Conservation (phyloP, 2,329 filamentous ascomycete genomes). For the Ophiostoma tasmaniense region DNA sequence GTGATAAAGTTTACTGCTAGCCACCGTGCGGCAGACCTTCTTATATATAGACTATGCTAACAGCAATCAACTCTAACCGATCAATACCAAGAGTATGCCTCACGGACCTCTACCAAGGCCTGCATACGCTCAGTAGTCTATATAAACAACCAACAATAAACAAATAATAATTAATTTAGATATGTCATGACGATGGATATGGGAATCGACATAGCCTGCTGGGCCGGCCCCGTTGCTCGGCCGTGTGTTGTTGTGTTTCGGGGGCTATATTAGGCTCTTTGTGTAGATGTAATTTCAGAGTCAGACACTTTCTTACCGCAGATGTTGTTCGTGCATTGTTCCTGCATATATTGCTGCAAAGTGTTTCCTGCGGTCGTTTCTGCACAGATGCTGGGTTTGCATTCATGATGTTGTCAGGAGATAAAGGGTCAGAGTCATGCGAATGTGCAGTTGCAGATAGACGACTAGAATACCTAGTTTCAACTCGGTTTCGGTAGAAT, state of each 20-base stretch:
- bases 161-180: background rate
- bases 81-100: background rate
- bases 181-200: background rate
- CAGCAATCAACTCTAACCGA: background rate
- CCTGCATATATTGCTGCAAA: too few species aligned
- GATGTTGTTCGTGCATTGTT: background rate
- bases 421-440: background rate
- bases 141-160: too few species aligned
- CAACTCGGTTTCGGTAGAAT: background rate
- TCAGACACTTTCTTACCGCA: background rate
- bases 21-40: background rate
- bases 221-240: background rate
- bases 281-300: background rate
- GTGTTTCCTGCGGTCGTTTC: background rate
- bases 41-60: background rate
- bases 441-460: background rate
- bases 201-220: background rate
- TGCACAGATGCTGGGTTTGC: background rate
- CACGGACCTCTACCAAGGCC: background rate
- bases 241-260: background rate
- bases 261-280: background rate
- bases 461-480: background rate
- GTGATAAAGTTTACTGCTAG: background rate
- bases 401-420: background rate
- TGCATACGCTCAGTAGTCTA: background rate